Evolutionary conservation across 768 basidiomycete species (phyloP).

Genomic region (Pleurotus djamor): DNA sequence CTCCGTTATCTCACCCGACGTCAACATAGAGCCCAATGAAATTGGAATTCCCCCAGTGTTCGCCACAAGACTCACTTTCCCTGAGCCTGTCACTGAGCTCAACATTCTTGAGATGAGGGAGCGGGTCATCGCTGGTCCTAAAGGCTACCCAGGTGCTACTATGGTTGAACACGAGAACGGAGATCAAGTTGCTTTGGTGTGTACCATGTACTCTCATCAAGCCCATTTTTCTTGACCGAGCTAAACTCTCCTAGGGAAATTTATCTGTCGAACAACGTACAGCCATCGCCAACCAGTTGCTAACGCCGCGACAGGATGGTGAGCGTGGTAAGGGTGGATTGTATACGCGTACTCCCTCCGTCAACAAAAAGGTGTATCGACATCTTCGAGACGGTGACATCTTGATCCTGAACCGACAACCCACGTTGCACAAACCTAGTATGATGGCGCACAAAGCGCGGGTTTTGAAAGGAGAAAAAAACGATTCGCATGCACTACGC

Average conservation of each 20-base stretch:
- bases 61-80: constrained; percentile 94
- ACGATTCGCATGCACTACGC: constrained; percentile 99
- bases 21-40: constrained; percentile 98
- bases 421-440: constrained; percentile 97
- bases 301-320: constrained; percentile 82
- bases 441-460: constrained; percentile 99
- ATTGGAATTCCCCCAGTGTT: constrained; percentile 98
- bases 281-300: constrained; percentile 91
- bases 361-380: constrained; percentile 97
- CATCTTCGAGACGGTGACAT: constrained; percentile 95
- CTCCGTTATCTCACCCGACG: constrained; percentile 99
- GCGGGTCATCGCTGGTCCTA: constrained; percentile 88
- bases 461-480: constrained; percentile 94
- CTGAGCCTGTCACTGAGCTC: constrained; percentile 91
- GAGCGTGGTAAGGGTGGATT: constrained; percentile 56
- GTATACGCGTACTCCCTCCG: constrained; percentile 70
- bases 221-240: background rate
- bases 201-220: constrained; percentile 11
- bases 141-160: constrained; percentile 87
- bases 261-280: constrained; percentile 86
- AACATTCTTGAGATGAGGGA: constrained; percentile 89
- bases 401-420: constrained; percentile 94
- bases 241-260: constrained; percentile 58
- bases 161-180: constrained; percentile 98
- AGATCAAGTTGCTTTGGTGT: constrained; percentile 76